Conservation (phyloP, 2,329 filamentous ascomycete genomes). For the Colletotrichum limetticola region DNA sequence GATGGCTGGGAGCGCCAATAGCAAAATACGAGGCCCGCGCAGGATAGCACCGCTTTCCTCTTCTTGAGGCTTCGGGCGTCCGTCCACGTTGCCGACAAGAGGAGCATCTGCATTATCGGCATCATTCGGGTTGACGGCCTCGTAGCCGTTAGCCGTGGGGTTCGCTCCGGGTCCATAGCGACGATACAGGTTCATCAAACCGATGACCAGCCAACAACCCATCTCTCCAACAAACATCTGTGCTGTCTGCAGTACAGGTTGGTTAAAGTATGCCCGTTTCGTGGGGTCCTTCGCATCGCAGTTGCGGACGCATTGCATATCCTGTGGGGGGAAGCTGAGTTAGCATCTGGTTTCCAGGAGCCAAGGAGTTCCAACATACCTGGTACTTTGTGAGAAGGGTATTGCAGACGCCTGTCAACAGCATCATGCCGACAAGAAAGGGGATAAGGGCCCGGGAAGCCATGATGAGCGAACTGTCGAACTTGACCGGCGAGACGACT, state of each 20-base stretch:
- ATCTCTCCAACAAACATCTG: constrained; percentile 99
- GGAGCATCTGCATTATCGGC: constrained; percentile 55
- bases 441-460: constrained; percentile 78
- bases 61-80: constrained; percentile 59
- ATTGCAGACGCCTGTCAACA: constrained; percentile 95
- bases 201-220: constrained; percentile 94
- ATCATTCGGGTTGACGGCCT: constrained; percentile 65
- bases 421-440: constrained; percentile 94
- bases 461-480: constrained; percentile 61
- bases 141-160: constrained; percentile 68
- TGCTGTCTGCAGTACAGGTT: constrained; percentile 94
- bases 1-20: constrained; percentile 87
- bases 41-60: constrained; percentile 69
- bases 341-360: neutral
- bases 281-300: constrained; percentile 78
- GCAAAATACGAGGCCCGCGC: constrained; percentile 74
- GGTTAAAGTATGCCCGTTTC: constrained; percentile 82
- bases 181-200: constrained; percentile 73
- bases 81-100: constrained; percentile 53
- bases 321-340: constrained; percentile 58
- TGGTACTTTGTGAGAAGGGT: constrained; percentile 97
- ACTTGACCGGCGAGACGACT: neutral
- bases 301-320: constrained; percentile 96
- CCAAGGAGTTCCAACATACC: constrained; percentile 60
- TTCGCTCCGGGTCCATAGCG: constrained; percentile 59